Evolutionary conservation across 1,139 yeast genomes (phyloP).

Genomic region (Lodderomyces margitis): DNA sequence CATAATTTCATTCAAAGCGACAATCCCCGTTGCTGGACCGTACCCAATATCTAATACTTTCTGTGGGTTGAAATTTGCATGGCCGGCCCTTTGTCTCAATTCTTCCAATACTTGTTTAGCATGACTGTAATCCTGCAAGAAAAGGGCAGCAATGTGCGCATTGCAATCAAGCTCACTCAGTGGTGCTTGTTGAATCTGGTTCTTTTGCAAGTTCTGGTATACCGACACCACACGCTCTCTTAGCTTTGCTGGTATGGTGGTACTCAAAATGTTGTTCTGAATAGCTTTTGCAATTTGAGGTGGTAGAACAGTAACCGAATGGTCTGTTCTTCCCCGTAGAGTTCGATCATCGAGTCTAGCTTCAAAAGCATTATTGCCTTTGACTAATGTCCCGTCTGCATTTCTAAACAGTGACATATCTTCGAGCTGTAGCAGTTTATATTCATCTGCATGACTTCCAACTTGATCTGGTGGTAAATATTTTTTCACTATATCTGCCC

Average conservation of each 20-base stretch:
- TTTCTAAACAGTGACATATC: constrained; percentile 34
- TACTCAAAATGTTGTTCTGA: constrained; percentile 55
- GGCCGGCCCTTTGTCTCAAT: constrained; percentile 52
- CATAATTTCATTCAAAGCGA: constrained; percentile 82
- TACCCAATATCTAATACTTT: constrained; percentile 76
- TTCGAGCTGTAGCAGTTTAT: constrained; percentile 6
- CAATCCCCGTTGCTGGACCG: constrained; percentile 93
- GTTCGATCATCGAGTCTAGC: constrained; percentile 54
- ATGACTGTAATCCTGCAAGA: constrained; percentile 80
- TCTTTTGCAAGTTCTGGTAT: constrained; percentile 48
- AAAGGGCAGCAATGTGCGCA: constrained; percentile 79
- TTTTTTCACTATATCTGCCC: constrained; percentile 7
- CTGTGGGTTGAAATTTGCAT: constrained; percentile 56
- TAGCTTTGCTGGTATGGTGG: constrained; percentile 54
- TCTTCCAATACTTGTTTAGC: constrained; percentile 67
- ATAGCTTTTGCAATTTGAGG: constrained; percentile 52
- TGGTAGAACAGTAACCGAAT: constrained; percentile 49
- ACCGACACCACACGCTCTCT: constrained; percentile 55
- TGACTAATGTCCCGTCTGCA: constrained; percentile 38
- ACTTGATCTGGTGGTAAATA: constrained; percentile 7
- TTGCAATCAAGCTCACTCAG: constrained; percentile 66
- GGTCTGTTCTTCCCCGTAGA: constrained; percentile 47
- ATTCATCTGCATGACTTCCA: constrained; percentile 1
- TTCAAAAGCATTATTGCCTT: constrained; percentile 46
- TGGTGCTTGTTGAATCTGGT: constrained; percentile 53